phyloP scores from a whole-genome alignment of 169 alveolate genomes.

The Eimeria acervulina region DNA sequence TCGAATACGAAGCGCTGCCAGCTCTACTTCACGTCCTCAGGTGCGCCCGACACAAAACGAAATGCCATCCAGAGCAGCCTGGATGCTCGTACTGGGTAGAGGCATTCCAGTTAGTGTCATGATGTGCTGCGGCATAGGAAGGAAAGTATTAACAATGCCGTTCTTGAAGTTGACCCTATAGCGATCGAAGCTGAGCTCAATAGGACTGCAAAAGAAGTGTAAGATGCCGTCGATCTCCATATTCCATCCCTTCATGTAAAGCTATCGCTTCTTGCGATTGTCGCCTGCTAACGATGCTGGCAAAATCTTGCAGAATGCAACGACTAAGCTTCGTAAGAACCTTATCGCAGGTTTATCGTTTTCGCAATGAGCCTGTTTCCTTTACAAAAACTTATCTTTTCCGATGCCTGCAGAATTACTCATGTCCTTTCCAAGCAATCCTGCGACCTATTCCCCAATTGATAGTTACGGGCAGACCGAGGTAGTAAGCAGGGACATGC shows the following conservation, averaged over 20 bases:
- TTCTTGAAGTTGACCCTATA: conserved; percentile 66
- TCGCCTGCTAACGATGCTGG: background rate
- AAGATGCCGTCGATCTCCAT: background rate
- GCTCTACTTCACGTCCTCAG: conserved; percentile 58
- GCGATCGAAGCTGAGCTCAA: conserved; percentile 71
- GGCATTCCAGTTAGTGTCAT: background rate
- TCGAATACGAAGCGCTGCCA: conserved; percentile 66
- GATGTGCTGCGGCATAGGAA: conserved; percentile 7
- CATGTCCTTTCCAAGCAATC: background rate
- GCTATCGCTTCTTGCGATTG: no score
- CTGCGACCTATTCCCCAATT: background rate
- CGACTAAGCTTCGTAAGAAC: background rate
- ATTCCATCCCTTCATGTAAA: background rate
- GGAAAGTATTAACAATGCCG: conserved; percentile 81
- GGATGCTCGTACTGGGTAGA: background rate
- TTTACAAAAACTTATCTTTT: background rate
- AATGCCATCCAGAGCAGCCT: background rate
- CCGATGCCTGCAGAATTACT: conserved; percentile 10
- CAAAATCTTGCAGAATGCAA: background rate
- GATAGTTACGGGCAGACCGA: background rate
- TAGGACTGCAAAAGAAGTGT: conserved; percentile 38
- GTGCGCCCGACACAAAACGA: background rate
- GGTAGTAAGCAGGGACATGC: background rate
- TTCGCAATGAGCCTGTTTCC: background rate
- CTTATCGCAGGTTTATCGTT: no score